Evolutionary conservation across 2,329 filamentous ascomycete species (phyloP).

Genomic region (Xylariaceae sp.): DNA sequence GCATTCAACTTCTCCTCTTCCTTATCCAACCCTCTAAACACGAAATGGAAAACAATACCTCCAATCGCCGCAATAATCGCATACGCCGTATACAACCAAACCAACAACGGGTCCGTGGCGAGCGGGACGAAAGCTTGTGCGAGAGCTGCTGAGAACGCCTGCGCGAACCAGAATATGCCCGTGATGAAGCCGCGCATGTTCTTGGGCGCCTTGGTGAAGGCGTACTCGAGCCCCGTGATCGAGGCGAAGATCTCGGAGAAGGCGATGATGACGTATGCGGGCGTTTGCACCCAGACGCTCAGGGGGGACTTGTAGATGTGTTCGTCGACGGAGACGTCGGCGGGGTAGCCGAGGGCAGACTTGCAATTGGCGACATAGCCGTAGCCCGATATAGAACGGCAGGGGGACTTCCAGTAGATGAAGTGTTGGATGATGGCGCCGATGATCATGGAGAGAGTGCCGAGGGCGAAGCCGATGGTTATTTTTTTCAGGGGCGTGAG

Average conservation of each 20-base stretch:
- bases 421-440: conserved; percentile 55
- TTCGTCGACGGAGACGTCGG: conserved; percentile 20
- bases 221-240: conserved; percentile 66
- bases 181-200: conserved; percentile 61
- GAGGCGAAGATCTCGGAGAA: conserved; percentile 59
- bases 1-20: conserved; percentile 65
- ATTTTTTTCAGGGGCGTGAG: conserved; percentile 64
- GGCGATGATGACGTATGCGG: conserved; percentile 54
- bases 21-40: conserved; percentile 56
- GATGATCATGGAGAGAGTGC: conserved; percentile 51
- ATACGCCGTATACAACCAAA: conserved; percentile 68
- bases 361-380: conserved; percentile 46
- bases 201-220: conserved; percentile 66
- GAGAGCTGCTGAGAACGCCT: conserved; percentile 53
- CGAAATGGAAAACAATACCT: conserved; percentile 64
- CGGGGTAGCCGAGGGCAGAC: conserved; percentile 9
- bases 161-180: conserved; percentile 56
- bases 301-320: conserved; percentile 38
- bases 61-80: conserved; percentile 59
- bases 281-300: conserved; percentile 55
- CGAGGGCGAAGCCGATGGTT: conserved; percentile 55
- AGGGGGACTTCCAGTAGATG: conserved; percentile 39
- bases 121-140: conserved; percentile 55
- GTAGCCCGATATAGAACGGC: conserved; percentile 35
- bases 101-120: conserved; percentile 57